Conservation (phyloP, 2,329 filamentous ascomycete species). For the Colletotrichum limetticola region DNA sequence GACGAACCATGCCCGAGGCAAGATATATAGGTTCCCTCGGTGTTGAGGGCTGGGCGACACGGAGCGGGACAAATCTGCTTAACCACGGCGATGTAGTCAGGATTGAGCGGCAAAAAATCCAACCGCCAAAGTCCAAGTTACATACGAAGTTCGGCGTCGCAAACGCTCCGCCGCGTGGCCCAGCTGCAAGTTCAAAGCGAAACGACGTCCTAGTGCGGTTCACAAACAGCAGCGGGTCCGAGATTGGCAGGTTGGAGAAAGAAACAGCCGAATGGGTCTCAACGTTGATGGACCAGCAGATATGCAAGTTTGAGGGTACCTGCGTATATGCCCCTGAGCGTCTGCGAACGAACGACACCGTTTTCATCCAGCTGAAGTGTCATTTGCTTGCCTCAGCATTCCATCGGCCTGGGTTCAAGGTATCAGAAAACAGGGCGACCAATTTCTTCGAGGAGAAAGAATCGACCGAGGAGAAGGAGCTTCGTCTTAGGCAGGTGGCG, state of each 20-base stretch:
- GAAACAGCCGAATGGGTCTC: conserved; percentile 94
- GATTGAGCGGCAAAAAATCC: conserved; percentile 87
- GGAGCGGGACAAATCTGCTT: conserved; percentile 79
- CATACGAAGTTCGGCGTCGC: conserved; percentile 53
- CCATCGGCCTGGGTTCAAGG: conserved; percentile 68
- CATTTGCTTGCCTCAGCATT: conserved; percentile 82
- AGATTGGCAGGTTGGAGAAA: conserved; percentile 87
- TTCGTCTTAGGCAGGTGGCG: conserved; percentile 86
- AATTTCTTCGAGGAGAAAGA: conserved; percentile 87
- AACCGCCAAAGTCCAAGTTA: conserved; percentile 61
- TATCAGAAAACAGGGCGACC: conserved; percentile 75
- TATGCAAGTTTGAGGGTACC: conserved; percentile 86
- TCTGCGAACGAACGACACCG: conserved; percentile 88
- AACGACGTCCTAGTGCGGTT: conserved; percentile 93
- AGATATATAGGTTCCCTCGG: conserved; percentile 94
- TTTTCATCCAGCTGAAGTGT: conserved; percentile 89
- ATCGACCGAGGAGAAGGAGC: conserved; percentile 82
- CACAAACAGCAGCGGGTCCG: conserved; percentile 80
- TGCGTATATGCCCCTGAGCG: conserved; percentile 91
- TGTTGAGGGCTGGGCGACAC: conserved; percentile 90
- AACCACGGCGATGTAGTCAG: conserved; percentile 84
- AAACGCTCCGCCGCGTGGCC: conserved; percentile 48
- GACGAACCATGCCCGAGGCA: conserved; percentile 47
- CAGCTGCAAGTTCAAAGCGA: conserved; percentile 69
- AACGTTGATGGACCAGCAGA: conserved; percentile 86